Evolutionary conservation across 345 rosid genomes (phyloP).

Genomic region (Aurinia saxatilis): DNA sequence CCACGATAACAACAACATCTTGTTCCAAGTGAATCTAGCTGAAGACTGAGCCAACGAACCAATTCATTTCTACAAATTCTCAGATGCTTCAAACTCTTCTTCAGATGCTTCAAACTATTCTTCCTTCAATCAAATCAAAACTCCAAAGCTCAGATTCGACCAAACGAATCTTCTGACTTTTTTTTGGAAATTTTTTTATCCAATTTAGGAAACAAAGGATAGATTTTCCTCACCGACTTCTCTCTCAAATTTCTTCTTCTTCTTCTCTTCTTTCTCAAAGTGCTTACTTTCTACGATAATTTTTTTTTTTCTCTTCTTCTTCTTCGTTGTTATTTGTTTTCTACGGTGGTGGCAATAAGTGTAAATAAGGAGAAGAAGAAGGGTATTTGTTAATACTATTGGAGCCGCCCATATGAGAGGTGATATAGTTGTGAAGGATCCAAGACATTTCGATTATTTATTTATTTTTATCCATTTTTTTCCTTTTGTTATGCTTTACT

Average conservation of each 20-base stretch:
- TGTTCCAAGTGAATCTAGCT: not conserved
- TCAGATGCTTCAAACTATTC: conserved; percentile 14
- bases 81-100: conserved; percentile 5
- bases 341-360: conserved; percentile 37
- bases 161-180: conserved; percentile 17
- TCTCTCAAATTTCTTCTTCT: not conserved
- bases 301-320: not conserved
- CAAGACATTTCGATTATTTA: conserved; percentile 43
- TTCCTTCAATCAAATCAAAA: not conserved
- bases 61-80: not conserved
- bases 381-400: conserved; percentile 23
- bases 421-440: conserved; percentile 47
- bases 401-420: conserved; percentile 42
- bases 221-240: not conserved
- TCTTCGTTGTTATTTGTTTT: conserved; percentile 8
- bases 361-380: conserved; percentile 55
- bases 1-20: not conserved
- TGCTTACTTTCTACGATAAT: conserved; percentile 34
- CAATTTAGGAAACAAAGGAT: not conserved
- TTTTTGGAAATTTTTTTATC: conserved; percentile 10
- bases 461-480: not conserved
- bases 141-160: conserved; percentile 13
- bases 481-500: too few relatives aligned
- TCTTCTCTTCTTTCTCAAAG: not conserved
- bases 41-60: not conserved